Evolutionary conservation across 768 basidiomycete species (phyloP).

Genomic region (Daedaleopsis nitida): DNA sequence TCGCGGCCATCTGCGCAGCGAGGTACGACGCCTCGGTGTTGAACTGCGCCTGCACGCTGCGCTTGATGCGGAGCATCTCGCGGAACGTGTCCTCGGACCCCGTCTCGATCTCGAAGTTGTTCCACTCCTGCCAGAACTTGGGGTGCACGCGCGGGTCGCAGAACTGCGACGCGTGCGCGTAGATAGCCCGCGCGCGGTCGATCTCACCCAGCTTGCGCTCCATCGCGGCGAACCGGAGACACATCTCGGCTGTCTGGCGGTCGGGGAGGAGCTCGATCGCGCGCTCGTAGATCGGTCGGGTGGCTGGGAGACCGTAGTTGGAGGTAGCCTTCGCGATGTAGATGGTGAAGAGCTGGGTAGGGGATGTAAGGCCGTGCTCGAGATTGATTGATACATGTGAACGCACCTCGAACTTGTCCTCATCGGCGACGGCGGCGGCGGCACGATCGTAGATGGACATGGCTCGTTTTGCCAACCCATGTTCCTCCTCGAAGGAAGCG

Average conservation of each 20-base stretch:
- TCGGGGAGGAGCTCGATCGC: conserved; percentile 94
- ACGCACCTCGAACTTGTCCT: conserved; percentile 92
- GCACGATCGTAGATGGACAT: conserved; percentile 97
- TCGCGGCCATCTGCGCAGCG: conserved; percentile 78
- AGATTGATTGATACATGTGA: not conserved
- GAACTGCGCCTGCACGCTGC: conserved; percentile 97
- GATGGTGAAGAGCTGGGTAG: conserved; percentile 79
- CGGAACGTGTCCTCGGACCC: conserved; percentile 99
- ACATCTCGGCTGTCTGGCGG: conserved; percentile 96
- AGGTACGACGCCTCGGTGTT: conserved; percentile 96
- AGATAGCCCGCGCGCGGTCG: conserved; percentile 94
- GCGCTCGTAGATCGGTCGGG: conserved; percentile 93
- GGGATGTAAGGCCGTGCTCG: not conserved
- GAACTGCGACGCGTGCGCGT: conserved; percentile 98
- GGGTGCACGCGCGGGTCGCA: conserved; percentile 93
- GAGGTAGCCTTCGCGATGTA: conserved; percentile 97
- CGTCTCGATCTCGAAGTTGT: conserved; percentile 96
- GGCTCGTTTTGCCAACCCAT: conserved; percentile 91
- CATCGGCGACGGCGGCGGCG: conserved; percentile 78
- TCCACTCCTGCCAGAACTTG: conserved; percentile 97
- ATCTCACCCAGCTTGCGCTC: conserved; percentile 99
- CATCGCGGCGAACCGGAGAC: conserved; percentile 90
- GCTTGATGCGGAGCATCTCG: conserved; percentile 93
- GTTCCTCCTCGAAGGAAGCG: conserved; percentile 92
- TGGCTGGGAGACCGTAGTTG: conserved; percentile 95